phyloP scores from a whole-genome alignment of 805 yeast genomes.

The Zygosaccharomyces bisporus region DNA sequence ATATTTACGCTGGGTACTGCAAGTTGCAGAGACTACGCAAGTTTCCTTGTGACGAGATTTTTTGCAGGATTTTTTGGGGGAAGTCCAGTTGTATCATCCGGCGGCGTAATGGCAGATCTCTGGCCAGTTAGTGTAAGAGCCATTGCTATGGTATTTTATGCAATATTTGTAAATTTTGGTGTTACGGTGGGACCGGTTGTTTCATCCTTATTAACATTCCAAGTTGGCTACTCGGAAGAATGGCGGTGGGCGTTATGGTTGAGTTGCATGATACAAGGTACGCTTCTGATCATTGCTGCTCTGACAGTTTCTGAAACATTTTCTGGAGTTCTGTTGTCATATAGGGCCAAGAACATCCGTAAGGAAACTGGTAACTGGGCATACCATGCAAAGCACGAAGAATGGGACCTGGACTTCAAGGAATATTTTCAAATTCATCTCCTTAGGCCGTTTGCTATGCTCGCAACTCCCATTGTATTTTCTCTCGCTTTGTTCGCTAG shows the following conservation, averaged over 20 bases:
- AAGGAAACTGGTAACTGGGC: constrained; percentile 80
- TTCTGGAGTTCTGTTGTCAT: constrained; percentile 58
- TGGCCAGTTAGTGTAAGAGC: too few species aligned
- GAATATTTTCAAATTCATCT: constrained; percentile 62
- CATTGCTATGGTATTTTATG: constrained; percentile 64
- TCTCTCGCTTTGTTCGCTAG: constrained; percentile 66
- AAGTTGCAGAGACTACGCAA: constrained; percentile 72
- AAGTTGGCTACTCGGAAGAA: constrained; percentile 52
- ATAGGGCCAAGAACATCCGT: constrained; percentile 61
- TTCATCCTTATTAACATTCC: neutral
- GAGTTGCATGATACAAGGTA: constrained; percentile 55
- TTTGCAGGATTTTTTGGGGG: constrained; percentile 80
- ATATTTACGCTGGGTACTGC: constrained; percentile 71
- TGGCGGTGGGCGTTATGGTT: constrained; percentile 85
- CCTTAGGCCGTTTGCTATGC: constrained; percentile 65
- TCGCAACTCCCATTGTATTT: constrained; percentile 63
- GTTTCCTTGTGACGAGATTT: constrained; percentile 71
- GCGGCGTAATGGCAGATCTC: too few species aligned
- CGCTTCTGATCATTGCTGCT: constrained; percentile 37
- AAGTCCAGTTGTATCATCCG: too few species aligned
- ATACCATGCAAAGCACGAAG: constrained; percentile 73
- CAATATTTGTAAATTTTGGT: constrained; percentile 70
- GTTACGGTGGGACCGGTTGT: constrained; percentile 81
- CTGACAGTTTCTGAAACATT: constrained; percentile 60
- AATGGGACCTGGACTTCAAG: constrained; percentile 48